These are phyloP conservation scores for Boeremia lycopersici DNA, from an alignment of 2,329 filamentous ascomycete genomes.

Conservation along the genomic window DNA sequence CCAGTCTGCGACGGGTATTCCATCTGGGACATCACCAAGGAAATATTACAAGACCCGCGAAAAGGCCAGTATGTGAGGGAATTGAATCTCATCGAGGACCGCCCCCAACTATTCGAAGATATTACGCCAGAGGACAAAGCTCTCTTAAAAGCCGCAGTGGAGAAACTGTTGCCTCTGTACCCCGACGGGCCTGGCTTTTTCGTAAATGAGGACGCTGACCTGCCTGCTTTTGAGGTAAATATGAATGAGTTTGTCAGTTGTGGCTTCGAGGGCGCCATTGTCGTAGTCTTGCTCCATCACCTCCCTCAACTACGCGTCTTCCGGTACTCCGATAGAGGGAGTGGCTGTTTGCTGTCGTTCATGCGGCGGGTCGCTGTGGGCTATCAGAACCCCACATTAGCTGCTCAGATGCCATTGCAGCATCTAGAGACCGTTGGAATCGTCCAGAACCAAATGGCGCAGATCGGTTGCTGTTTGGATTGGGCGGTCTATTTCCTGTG, in stretches of 20 bases:
- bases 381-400: slow-evolving; percentile 11
- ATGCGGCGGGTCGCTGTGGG: slow-evolving; percentile 9
- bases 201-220: neutral
- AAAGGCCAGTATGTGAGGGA: slow-evolving; percentile 25
- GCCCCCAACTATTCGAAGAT: slow-evolving; percentile 1
- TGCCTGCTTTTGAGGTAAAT: neutral
- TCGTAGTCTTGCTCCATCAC: slow-evolving; percentile 21
- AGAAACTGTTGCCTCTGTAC: slow-evolving; percentile 8
- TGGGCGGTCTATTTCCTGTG: slow-evolving; percentile 20
- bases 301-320: slow-evolving; percentile 6
- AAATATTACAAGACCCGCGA: slow-evolving; percentile 16
- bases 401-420: slow-evolving; percentile 17
- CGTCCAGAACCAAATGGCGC: slow-evolving; percentile 10
- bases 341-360: neutral
- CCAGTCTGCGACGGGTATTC: neutral
- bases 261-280: slow-evolving; percentile 5
- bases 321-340: slow-evolving; percentile 12
- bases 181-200: slow-evolving; percentile 1
- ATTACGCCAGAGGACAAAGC: slow-evolving; percentile 9
- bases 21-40: slow-evolving; percentile 16
- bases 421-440: slow-evolving; percentile 20
- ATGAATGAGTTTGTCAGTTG: neutral
- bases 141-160: slow-evolving; percentile 7
- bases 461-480: slow-evolving; percentile 1
- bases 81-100: slow-evolving; percentile 15